Percentiles rank a stretch among this genome's conserved stretches.
Conservation (phyloP, 1,284 basidiomycete genomes). For the Pholiota adiposa region DNA sequence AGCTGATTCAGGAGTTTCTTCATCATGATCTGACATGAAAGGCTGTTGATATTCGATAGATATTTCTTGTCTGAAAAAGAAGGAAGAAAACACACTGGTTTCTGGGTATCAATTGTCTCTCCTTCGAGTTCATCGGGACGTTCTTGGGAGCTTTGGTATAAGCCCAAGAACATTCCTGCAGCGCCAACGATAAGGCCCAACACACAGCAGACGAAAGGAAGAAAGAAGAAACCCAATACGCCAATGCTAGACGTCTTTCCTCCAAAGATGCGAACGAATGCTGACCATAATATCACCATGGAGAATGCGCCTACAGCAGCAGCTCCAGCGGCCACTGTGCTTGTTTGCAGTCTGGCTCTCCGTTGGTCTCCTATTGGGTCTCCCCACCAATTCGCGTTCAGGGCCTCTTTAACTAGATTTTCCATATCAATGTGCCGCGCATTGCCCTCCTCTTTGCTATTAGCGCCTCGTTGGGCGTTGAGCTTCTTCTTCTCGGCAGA, state of each 20-base stretch:
- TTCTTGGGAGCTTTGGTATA: slow-evolving; percentile 4
- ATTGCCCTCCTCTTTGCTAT: slow-evolving; percentile 23
- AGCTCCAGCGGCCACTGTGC: slow-evolving; percentile 33
- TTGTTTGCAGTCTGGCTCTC: slow-evolving; percentile 32
- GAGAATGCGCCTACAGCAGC: slow-evolving; percentile 32
- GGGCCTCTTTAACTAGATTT: slow-evolving; percentile 28
- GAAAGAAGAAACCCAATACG: slow-evolving; percentile 25
- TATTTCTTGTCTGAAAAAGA: not conserved
- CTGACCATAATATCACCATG: slow-evolving; percentile 30
- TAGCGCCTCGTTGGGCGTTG: slow-evolving; percentile 17
- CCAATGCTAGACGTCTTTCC: slow-evolving; percentile 20
- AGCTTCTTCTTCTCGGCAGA: slow-evolving; percentile 24
- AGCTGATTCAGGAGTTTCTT: slow-evolving; percentile 37
- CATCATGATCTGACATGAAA: slow-evolving; percentile 13
- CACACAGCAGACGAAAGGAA: slow-evolving; percentile 24
- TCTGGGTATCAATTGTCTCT: not conserved
- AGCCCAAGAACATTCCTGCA: slow-evolving; percentile 13
- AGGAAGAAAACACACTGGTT: not conserved
- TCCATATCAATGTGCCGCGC: slow-evolving; percentile 29
- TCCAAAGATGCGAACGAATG: slow-evolving; percentile 24
- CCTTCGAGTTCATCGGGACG: not conserved
- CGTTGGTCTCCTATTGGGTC: slow-evolving; percentile 32
- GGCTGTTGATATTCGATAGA: not conserved
- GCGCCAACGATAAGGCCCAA: slow-evolving; percentile 21
- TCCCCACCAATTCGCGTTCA: slow-evolving; percentile 35